Percentiles rank a stretch among this genome's conserved stretches.
These are phyloP conservation scores for Isoetes taiwanensis DNA, from an alignment of 75 land plant genomes.

Conservation along the genomic window DNA sequence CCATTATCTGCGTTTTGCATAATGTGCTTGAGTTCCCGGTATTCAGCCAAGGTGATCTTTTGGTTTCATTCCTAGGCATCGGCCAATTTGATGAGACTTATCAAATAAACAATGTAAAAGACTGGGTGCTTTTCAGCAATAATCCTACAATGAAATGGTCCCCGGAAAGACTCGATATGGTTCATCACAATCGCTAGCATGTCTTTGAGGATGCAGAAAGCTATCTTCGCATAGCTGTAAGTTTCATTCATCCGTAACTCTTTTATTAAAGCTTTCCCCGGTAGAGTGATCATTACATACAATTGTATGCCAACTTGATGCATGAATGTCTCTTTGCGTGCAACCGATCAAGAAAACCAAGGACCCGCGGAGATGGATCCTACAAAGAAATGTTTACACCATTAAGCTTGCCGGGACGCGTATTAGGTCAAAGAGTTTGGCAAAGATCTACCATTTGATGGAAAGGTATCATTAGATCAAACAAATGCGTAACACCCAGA, in stretches of 20 bases:
- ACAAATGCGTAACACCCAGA: slow-evolving; percentile 55
- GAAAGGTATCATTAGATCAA: slow-evolving; percentile 42
- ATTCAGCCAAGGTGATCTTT: slow-evolving; percentile 54
- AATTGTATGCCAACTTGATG: not conserved
- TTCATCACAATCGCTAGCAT: slow-evolving; percentile 67
- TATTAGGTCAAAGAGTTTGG: slow-evolving; percentile 43
- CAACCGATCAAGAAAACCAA: slow-evolving; percentile 22
- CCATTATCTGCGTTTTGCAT: slow-evolving; percentile 77
- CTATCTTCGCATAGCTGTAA: slow-evolving; percentile 79
- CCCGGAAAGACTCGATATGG: slow-evolving; percentile 65
- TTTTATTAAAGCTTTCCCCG: not conserved
- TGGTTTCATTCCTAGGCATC: slow-evolving; percentile 73
- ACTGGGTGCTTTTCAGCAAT: slow-evolving; percentile 38
- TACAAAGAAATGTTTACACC: slow-evolving; percentile 43
- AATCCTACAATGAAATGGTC: slow-evolving; percentile 52
- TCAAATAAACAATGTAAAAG: slow-evolving; percentile 7
- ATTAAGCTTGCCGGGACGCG: slow-evolving; percentile 31
- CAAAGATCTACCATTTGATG: slow-evolving; percentile 74
- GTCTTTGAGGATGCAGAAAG: slow-evolving; percentile 54
- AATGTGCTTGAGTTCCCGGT: slow-evolving; percentile 74
- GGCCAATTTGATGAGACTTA: slow-evolving; percentile 42
- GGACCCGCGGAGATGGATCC: slow-evolving; percentile 14
- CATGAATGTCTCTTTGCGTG: slow-evolving; percentile 17
- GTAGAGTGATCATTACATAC: not conserved
- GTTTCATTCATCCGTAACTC: not conserved